Percentiles rank a stretch among this genome's conserved stretches.
Evolutionary conservation across 2,329 filamentous ascomycete species (phyloP).

Genomic region (Arthroderma sp.): DNA sequence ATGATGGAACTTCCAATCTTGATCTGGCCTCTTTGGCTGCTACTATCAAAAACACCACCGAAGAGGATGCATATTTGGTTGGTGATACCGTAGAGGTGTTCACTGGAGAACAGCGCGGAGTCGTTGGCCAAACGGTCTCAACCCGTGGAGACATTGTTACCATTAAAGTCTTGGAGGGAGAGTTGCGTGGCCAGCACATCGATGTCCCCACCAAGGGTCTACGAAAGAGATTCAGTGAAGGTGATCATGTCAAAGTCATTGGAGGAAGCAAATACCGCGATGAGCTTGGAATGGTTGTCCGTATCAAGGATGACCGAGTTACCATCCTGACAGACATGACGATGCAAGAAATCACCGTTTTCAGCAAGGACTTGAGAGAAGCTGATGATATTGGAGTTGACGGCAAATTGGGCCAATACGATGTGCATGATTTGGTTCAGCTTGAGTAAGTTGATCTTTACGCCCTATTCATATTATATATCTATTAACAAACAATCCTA

Average conservation of each 20-base stretch:
- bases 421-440: conserved; percentile 87
- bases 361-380: conserved; percentile 90
- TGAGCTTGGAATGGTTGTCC: conserved; percentile 93
- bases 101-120: conserved; percentile 85
- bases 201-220: conserved; percentile 87
- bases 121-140: conserved; percentile 71
- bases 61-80: conserved; percentile 72
- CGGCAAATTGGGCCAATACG: conserved; percentile 70
- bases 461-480: not conserved
- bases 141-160: conserved; percentile 89
- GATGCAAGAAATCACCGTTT: conserved; percentile 89
- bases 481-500: not conserved
- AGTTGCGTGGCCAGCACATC: conserved; percentile 68
- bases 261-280: conserved; percentile 88
- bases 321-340: conserved; percentile 87
- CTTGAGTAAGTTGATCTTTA: conserved; percentile 51
- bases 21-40: conserved; percentile 84
- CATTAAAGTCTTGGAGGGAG: conserved; percentile 70
- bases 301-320: conserved; percentile 81
- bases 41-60: conserved; percentile 72
- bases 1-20: conserved; percentile 86
- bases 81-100: conserved; percentile 97
- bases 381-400: conserved; percentile 84
- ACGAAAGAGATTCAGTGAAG: conserved; percentile 81
- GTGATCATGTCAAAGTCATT: conserved; percentile 98